Percentiles rank a stretch among this genome's conserved stretches.
Evolutionary conservation across 176 grass and related monocot genomes (phyloP).

Genomic region (barley (Hordeum vulgare)): DNA sequence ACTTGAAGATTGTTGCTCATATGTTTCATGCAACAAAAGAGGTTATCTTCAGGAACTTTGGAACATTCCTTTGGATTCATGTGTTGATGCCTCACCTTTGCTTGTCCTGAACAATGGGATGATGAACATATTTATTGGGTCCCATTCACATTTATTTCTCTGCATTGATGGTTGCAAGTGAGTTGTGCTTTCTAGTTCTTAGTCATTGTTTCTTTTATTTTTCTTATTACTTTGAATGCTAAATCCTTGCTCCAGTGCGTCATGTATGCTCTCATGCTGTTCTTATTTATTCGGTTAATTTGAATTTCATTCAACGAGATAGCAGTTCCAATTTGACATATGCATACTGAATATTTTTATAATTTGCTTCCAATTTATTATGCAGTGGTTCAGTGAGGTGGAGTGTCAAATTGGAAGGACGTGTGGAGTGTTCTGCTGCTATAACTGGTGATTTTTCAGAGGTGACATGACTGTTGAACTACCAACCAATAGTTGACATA

Average conservation of each 20-base stretch:
- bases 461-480: conserved; percentile 30
- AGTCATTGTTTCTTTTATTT: background rate
- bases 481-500: background rate
- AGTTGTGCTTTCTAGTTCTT: background rate
- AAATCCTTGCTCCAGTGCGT: background rate
- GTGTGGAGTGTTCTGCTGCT: conserved; percentile 67
- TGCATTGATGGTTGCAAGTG: conserved; percentile 70
- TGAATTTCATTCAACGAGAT: background rate
- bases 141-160: conserved; percentile 73
- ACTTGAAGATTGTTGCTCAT: conserved; percentile 29
- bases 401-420: conserved; percentile 70
- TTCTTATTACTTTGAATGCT: background rate
- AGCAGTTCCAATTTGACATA: background rate
- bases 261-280: background rate
- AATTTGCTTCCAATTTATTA: background rate
- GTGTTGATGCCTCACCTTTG: conserved; percentile 95
- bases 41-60: conserved; percentile 48
- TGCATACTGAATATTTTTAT: background rate
- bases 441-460: conserved; percentile 78
- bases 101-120: conserved; percentile 57
- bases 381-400: conserved; percentile 62
- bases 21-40: conserved; percentile 29
- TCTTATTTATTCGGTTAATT: background rate
- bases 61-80: conserved; percentile 66
- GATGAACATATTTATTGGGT: conserved; percentile 70